These are phyloP conservation scores for Solanum paucissectum DNA, from an alignment of 257 asterid genomes.

Conservation along the genomic window DNA sequence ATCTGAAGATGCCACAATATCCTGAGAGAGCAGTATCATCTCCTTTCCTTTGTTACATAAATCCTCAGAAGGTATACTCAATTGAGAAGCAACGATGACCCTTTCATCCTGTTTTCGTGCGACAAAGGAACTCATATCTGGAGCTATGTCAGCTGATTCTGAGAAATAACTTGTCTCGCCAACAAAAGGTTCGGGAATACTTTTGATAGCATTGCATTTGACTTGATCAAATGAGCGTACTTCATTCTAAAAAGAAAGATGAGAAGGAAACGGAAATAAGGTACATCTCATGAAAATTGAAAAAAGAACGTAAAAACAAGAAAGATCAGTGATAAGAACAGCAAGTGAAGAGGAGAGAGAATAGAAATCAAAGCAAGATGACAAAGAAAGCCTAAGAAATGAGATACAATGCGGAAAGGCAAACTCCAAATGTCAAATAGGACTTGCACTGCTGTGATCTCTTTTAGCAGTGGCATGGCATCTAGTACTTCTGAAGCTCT, in stretches of 20 bases:
- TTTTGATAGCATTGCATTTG: slow-evolving; percentile 3
- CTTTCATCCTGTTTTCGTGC: slow-evolving; percentile 26
- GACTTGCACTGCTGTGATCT: neutral
- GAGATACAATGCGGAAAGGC: neutral
- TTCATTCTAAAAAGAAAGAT: slow-evolving; percentile 13
- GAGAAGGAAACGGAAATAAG: neutral
- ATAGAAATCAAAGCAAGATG: neutral
- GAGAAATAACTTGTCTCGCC: slow-evolving; percentile 69
- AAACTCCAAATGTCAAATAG: neutral
- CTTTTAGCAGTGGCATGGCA: neutral
- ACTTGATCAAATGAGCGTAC: slow-evolving; percentile 11
- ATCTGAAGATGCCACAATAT: slow-evolving; percentile 35
- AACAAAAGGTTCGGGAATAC: slow-evolving; percentile 42
- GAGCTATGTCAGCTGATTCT: slow-evolving; percentile 60
- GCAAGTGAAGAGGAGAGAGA: neutral
- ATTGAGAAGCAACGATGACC: slow-evolving; percentile 35
- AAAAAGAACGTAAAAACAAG: neutral
- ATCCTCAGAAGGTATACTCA: slow-evolving; percentile 40
- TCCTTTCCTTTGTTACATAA: slow-evolving; percentile 15
- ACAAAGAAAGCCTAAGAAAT: neutral
- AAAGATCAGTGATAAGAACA: neutral
- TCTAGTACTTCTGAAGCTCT: neutral
- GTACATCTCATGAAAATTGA: neutral
- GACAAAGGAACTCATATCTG: slow-evolving; percentile 50
- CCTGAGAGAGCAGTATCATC: slow-evolving; percentile 40